Percentiles rank a stretch among this genome's conserved stretches.
These are phyloP conservation scores for Cryptococcus sp. DNA, from an alignment of 1,284 basidiomycete species.

Conservation along the genomic window DNA sequence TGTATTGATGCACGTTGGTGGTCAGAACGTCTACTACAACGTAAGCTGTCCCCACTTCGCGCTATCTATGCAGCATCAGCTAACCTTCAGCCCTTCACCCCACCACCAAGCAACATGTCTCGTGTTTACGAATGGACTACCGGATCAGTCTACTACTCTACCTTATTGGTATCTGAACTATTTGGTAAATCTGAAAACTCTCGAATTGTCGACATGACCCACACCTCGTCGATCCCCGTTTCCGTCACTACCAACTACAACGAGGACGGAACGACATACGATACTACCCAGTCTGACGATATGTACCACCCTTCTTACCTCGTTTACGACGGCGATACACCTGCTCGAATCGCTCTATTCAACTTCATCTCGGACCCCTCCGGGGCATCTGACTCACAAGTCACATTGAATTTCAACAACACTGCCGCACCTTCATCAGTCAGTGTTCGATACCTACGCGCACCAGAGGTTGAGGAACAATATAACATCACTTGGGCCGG, in stretches of 20 bases:
- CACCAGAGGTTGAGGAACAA: conserved; percentile 57
- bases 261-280: conserved; percentile 29
- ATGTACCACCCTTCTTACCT: conserved; percentile 65
- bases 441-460: conserved; percentile 46
- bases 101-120: conserved; percentile 36
- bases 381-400: conserved; percentile 49
- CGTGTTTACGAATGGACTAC: conserved; percentile 44
- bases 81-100: conserved; percentile 45
- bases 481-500: conserved; percentile 68
- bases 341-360: conserved; percentile 60
- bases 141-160: conserved; percentile 61
- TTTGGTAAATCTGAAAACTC: conserved; percentile 59
- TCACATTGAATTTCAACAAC: conserved; percentile 34
- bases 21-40: conserved; percentile 48
- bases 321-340: conserved; percentile 55
- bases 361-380: conserved; percentile 55
- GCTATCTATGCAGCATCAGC: neutral
- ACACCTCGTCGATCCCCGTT: conserved; percentile 10
- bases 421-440: conserved; percentile 23
- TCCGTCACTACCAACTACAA: conserved; percentile 18
- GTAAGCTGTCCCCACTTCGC: conserved; percentile 20
- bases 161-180: conserved; percentile 63
- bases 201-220: conserved; percentile 59
- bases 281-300: conserved; percentile 35
- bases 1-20: conserved; percentile 46